Base-by-base conservation (phyloP, 805 yeast genomes). In the Ogataea minuta region DNA sequence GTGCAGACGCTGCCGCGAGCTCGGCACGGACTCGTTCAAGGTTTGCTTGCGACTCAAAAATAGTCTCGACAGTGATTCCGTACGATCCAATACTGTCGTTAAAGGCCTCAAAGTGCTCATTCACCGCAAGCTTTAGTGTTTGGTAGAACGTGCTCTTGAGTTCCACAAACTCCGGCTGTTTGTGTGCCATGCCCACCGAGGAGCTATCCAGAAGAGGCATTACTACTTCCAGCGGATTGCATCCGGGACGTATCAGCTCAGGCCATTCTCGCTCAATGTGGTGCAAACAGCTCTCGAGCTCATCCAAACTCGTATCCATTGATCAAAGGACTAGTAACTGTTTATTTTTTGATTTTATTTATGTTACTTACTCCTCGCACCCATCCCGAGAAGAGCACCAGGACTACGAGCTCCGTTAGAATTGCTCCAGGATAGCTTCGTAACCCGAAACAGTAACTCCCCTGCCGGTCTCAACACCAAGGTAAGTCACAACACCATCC, bases 101-200 rank as follows among this genome's bases (percentile, higher is more conserved):
- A 64, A 91, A 89, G 1, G 87, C 81, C 57, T 86, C 90, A 57
- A 81, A 82, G 56, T 88, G 84, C 38, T 81, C 84, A 48, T 82
- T 83, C 20, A 90, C 96, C 2, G 90, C 86, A 16, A 62, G 64
- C 43, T 81, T 75, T 36, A 91, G 67, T 17, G 79, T 74, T 12
- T 57, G 57, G 11, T 80, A 75, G 9, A 90, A 73, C 37, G 74
- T 67, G 16, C 67, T 65, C 45, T 81, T 77, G 31, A 88, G 61
- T 33, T 73, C 72, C 29, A 71, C 67, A 50, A 91, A 91, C 45
- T 86, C 89, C 2, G 71, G 71, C 42, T 71, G 70, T 44, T 81
- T 76, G 52, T 81, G 82, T 0, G 95, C 95, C 52, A 86, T 64
- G 0, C 98, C 98, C n/a, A 89, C 93, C 0, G 95, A 84, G 2